Evolutionary conservation across 2,329 filamentous ascomycete species (phyloP).

Genomic region (Phyllosticta capitalensis): DNA sequence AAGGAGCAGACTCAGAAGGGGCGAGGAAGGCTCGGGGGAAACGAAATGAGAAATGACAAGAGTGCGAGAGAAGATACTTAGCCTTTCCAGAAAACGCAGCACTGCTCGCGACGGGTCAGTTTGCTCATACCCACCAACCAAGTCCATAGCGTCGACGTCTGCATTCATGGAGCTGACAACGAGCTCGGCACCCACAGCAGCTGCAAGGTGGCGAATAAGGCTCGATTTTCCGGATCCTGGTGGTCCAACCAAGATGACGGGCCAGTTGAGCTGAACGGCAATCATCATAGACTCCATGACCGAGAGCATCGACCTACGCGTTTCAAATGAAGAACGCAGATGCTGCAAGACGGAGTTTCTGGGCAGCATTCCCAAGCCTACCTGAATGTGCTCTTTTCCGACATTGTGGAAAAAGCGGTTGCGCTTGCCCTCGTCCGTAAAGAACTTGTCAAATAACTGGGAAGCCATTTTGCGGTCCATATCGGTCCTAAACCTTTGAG

Average conservation of each 20-base stretch:
- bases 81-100: constrained; percentile 47
- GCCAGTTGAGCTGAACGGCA: constrained; percentile 77
- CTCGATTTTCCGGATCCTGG: constrained; percentile 82
- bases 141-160: constrained; percentile 93
- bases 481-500: constrained; percentile 73
- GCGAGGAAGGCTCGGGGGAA: background rate
- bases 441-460: constrained; percentile 48
- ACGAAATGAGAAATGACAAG: constrained; percentile 26
- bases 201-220: constrained; percentile 71
- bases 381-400: constrained; percentile 57
- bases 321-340: constrained; percentile 7
- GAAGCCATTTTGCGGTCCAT: constrained; percentile 58
- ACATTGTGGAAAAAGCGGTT: constrained; percentile 63
- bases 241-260: constrained; percentile 77
- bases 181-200: constrained; percentile 63
- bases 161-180: constrained; percentile 84
- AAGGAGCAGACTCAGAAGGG: constrained; percentile 4
- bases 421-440: constrained; percentile 5
- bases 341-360: constrained; percentile 40
- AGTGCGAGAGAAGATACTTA: constrained; percentile 45
- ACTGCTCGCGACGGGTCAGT: constrained; percentile 70
- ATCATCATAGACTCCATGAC: constrained; percentile 81
- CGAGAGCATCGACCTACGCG: constrained; percentile 46
- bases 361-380: constrained; percentile 64
- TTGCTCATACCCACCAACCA: constrained; percentile 95